Conservation (phyloP, 176 grass and related monocot genomes). For the Eleusine indica region DNA sequence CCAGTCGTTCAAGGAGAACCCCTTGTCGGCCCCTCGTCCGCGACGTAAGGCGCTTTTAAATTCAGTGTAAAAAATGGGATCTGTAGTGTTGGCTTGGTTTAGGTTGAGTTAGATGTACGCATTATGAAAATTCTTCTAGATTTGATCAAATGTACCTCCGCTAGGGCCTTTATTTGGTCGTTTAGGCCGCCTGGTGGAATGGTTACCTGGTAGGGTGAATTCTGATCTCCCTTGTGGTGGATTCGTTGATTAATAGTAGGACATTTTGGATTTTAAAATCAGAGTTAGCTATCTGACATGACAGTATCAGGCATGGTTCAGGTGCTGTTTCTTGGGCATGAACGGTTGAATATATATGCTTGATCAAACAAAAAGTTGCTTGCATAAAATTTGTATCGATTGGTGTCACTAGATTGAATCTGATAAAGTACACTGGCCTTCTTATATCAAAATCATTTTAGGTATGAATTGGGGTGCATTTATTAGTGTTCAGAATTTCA, state of each 20-base stretch:
- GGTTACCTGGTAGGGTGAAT: not conserved
- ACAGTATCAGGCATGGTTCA: not conserved
- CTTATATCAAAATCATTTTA: not conserved
- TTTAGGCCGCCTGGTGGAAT: not conserved
- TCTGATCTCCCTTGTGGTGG: not conserved
- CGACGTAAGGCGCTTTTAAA: conserved; percentile 56
- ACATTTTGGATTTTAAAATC: not conserved
- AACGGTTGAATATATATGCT: not conserved
- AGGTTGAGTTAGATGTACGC: conserved; percentile 7
- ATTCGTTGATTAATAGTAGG: not conserved
- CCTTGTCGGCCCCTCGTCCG: conserved; percentile 76
- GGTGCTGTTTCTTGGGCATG: not conserved
- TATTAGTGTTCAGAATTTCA: not conserved
- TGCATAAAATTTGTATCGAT: not conserved
- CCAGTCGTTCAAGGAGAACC: conserved; percentile 89
- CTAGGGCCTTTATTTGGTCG: not conserved
- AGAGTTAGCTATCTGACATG: not conserved
- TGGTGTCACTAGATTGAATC: not conserved
- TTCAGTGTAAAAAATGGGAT: conserved; percentile 13
- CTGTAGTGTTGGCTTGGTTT: not conserved
- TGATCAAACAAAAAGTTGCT: not conserved
- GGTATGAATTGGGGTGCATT: not conserved
- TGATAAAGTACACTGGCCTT: not conserved
- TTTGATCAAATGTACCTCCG: conserved; percentile 21
- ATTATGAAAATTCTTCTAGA: not conserved